Evolutionary conservation across 805 yeast species (phyloP), one percentile per base, ranked within the genome.

Genomic region (Cyberlindnera saturnus): DNA sequence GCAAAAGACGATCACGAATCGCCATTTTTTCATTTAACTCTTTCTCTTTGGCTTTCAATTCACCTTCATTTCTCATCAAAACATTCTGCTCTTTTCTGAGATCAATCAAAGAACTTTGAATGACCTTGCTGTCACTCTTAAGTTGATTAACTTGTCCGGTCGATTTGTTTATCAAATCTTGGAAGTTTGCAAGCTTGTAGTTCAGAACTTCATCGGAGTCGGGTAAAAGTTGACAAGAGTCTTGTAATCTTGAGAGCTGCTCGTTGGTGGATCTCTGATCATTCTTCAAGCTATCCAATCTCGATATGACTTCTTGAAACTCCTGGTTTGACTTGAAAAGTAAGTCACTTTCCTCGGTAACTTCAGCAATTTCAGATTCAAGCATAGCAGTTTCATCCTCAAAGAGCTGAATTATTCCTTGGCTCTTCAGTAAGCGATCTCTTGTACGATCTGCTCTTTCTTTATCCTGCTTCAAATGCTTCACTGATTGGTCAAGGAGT

Each of bases 241-340:
- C 50, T n/a, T 61, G 60, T 4, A 87, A 57, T 37, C 86, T 68
- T 9, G 62, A 61, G 4, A 79, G 70, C 47, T 81, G 86, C 15
- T 74, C 77, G 2, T 53, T 47, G 4, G 78, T 58, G 2, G 78
- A 67, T 9, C 56, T 55, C 44, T 69, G 66, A 38, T 73, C 72
- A 39, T 75, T 76, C 31, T 67, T 65, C 36, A 84, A 57, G 40
- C 75, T 77, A 33, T 83, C 86, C 18, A 81, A 62, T 48, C 76
- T 76, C 26, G 84, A 79, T 17, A 90, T 58, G 0, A 80, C 77
- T 46, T 79, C 71, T 57, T 88, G 96, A 58, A 82, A 90, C 45
- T 84, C 83, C 58, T 87, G 96, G 56, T 87, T 86, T 1, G 86
- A 71, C 39, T 78, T 76, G 62, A 88, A 89, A 13, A 90, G 65